These are phyloP conservation scores for Dittrichia graveolens DNA, from an alignment of 129 eudicot species.

Conservation along the genomic window DNA sequence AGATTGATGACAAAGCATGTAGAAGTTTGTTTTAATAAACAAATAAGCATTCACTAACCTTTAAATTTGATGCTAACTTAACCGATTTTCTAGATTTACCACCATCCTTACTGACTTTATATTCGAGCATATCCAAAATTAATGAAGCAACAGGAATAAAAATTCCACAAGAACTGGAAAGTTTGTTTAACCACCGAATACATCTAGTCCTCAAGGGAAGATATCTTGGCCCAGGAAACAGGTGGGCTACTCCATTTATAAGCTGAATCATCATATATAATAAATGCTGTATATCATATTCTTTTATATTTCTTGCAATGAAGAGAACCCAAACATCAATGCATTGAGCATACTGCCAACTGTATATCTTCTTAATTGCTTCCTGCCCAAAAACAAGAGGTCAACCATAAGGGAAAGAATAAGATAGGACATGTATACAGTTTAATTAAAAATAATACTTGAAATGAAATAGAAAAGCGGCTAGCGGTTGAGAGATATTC, in stretches of 20 bases:
- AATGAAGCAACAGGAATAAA: slow-evolving; percentile 80
- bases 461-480: not conserved
- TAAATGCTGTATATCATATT: slow-evolving; percentile 59
- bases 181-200: slow-evolving; percentile 78
- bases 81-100: slow-evolving; percentile 45
- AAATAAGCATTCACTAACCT: slow-evolving; percentile 55
- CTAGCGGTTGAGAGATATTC: no score
- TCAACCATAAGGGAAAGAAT: not conserved
- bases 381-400: slow-evolving; percentile 49
- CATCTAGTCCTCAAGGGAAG: slow-evolving; percentile 76
- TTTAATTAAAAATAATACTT: not conserved
- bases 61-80: slow-evolving; percentile 50
- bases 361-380: slow-evolving; percentile 68
- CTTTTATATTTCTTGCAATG: slow-evolving; percentile 52
- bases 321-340: slow-evolving; percentile 86
- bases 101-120: slow-evolving; percentile 67
- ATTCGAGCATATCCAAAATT: slow-evolving; percentile 71
- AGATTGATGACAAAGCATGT: not conserved
- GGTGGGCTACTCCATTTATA: slow-evolving; percentile 66
- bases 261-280: slow-evolving; percentile 57
- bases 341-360: slow-evolving; percentile 83
- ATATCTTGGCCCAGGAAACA: slow-evolving; percentile 76
- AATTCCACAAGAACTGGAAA: slow-evolving; percentile 67
- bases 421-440: no score
- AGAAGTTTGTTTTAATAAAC: not conserved